phyloP scores from a whole-genome alignment of 2,329 filamentous ascomycete species.

The Chrysoporthe cubensis region DNA sequence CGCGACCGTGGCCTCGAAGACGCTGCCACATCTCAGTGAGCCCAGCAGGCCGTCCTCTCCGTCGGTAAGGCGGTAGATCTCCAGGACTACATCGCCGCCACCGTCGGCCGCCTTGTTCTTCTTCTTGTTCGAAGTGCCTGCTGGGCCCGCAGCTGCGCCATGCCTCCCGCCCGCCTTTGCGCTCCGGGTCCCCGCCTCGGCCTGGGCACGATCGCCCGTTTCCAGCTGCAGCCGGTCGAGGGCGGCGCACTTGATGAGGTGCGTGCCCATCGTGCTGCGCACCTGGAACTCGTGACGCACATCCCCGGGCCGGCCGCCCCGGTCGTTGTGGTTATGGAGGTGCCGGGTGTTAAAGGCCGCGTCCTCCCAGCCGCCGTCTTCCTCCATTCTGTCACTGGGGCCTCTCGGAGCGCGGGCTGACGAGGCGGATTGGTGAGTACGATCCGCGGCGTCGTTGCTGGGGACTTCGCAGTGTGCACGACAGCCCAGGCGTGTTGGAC shows the following conservation, averaged over 20 bases:
- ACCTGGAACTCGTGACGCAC: constrained; percentile 30
- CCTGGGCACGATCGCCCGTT: background rate
- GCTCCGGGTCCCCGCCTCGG: background rate
- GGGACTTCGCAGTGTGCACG: no score
- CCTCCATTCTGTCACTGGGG: constrained; percentile 9
- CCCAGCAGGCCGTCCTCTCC: constrained; percentile 32
- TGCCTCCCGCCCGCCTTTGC: constrained; percentile 13
- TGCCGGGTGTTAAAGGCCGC: constrained; percentile 32
- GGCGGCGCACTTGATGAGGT: constrained; percentile 29
- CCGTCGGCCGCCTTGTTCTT: constrained; percentile 12
- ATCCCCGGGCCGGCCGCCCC: constrained; percentile 22
- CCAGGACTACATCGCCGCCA: constrained; percentile 26
- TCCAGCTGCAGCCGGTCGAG: constrained; percentile 16
- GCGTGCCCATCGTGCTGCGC: constrained; percentile 31
- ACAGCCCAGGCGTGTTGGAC: no score
- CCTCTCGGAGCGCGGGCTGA: no score
- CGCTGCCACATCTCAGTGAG: constrained; percentile 18
- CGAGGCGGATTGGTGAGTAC: no score
- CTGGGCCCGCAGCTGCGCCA: background rate
- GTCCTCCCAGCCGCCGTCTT: constrained; percentile 33
- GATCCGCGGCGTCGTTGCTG: no score
- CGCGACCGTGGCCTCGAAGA: constrained; percentile 29
- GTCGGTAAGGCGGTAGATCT: constrained; percentile 32
- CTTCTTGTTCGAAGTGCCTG: background rate
- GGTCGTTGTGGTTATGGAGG: constrained; percentile 33